Evolutionary conservation across 108 stramenopile genomes (phyloP).

Genomic region (Cyclostephanos invisitatus): DNA sequence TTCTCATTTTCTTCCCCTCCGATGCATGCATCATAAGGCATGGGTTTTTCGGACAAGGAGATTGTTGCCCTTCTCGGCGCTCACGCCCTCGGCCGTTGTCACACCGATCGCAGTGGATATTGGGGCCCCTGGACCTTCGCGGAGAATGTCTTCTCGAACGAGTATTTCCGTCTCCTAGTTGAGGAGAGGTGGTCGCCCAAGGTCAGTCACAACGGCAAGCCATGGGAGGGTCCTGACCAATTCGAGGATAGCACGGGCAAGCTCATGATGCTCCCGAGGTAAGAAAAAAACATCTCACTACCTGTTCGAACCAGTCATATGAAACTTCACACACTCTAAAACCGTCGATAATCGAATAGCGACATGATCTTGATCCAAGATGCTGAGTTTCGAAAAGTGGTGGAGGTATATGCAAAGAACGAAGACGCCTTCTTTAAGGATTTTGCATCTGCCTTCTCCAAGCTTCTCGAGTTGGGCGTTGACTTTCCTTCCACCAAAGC

Average conservation of each 20-base stretch:
- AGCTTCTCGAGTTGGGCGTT: conserved; percentile 81
- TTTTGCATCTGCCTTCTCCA: conserved; percentile 81
- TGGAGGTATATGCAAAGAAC: conserved; percentile 92
- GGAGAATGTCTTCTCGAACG: conserved; percentile 94
- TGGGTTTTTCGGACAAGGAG: conserved; percentile 80
- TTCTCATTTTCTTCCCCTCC: conserved; percentile 2
- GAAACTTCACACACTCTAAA: background rate
- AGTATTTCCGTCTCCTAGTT: conserved; percentile 94
- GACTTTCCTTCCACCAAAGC: conserved; percentile 66
- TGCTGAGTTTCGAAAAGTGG: conserved; percentile 77
- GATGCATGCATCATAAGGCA: conserved; percentile 12
- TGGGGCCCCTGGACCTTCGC: conserved; percentile 93
- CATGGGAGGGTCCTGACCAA: conserved; percentile 89
- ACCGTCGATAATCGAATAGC: conserved; percentile 7
- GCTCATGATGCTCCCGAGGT: conserved; percentile 72
- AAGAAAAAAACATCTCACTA: conserved; percentile 9
- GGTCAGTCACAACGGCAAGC: conserved; percentile 89
- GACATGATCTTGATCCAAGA: conserved; percentile 91
- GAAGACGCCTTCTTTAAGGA: conserved; percentile 90
- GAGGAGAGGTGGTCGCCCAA: conserved; percentile 90
- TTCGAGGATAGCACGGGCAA: conserved; percentile 89
- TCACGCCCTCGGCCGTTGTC: conserved; percentile 95
- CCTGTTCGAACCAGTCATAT: background rate
- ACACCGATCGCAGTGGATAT: conserved; percentile 89
- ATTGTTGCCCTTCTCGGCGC: conserved; percentile 98